phyloP scores from a whole-genome alignment of 352 stramenopile species.

The Phytopythium sindhum region DNA sequence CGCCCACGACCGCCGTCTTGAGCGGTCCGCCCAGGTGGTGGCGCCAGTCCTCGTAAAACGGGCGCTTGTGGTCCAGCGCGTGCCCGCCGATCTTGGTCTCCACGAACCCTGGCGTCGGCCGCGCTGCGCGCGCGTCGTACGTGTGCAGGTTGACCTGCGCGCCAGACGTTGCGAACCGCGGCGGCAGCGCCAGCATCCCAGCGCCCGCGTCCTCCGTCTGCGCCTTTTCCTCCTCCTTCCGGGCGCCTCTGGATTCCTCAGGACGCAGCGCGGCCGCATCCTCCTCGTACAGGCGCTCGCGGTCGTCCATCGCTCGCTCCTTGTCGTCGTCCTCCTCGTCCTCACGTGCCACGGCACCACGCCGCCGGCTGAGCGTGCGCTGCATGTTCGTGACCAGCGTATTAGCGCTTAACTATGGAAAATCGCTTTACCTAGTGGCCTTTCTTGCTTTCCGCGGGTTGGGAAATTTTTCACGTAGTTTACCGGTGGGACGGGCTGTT shows the following conservation, averaged over 20 bases:
- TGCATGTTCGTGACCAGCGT: background rate
- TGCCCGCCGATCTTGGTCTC: constrained; percentile 82
- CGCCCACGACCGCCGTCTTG: constrained; percentile 23
- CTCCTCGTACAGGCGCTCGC: background rate
- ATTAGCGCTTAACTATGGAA: constrained; percentile 1
- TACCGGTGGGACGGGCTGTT: background rate
- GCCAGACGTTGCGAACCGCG: constrained; percentile 9
- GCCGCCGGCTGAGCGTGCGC: background rate
- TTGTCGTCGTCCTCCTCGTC: constrained; percentile 9
- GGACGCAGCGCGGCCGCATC: background rate
- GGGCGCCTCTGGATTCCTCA: background rate
- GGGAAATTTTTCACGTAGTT: background rate
- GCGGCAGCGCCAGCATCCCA: background rate
- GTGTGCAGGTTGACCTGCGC: constrained; percentile 57
- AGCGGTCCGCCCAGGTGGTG: constrained; percentile 23
- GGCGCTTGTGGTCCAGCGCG: constrained; percentile 50
- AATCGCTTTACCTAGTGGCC: background rate
- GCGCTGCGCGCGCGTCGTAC: constrained; percentile 24
- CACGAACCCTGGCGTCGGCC: constrained; percentile 23
- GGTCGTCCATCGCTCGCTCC: constrained; percentile 6
- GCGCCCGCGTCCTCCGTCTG: background rate
- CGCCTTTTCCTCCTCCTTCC: background rate
- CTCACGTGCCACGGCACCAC: constrained; percentile 3
- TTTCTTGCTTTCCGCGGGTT: background rate
- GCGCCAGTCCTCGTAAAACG: constrained; percentile 27